Conservation (phyloP, 768 basidiomycete genomes). For the Auriscalpium microsporum region DNA sequence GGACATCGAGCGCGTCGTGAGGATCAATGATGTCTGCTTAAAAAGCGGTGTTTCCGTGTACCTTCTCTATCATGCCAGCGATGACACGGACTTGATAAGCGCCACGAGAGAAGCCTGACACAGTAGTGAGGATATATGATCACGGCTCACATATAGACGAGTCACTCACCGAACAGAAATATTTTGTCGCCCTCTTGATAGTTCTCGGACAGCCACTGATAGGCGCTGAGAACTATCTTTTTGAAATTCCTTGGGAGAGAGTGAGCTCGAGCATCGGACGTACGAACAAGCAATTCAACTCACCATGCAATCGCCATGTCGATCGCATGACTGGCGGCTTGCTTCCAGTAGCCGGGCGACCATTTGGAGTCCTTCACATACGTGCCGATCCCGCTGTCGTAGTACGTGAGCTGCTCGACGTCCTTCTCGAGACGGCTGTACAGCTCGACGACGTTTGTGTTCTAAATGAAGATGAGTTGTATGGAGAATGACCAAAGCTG, state of each 20-base stretch:
- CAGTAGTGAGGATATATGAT: too few relatives aligned
- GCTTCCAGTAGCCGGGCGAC: too few relatives aligned
- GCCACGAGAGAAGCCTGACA: slow-evolving; percentile 35
- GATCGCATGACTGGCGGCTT: slow-evolving; percentile 10
- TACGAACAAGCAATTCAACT: slow-evolving; percentile 2
- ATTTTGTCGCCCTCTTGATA: slow-evolving; percentile 31
- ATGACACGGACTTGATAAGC: slow-evolving; percentile 36
- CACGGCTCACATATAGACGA: background rate
- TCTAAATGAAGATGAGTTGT: slow-evolving; percentile 17
- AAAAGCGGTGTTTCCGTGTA: slow-evolving; percentile 1
- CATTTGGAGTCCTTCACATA: slow-evolving; percentile 22
- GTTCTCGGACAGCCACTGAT: slow-evolving; percentile 33
- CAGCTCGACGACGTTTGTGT: slow-evolving; percentile 34
- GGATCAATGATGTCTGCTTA: too few relatives aligned
- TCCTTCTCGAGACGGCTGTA: slow-evolving; percentile 27
- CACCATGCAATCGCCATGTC: slow-evolving; percentile 30
- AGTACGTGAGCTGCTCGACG: slow-evolving; percentile 28
- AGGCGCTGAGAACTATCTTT: slow-evolving; percentile 27
- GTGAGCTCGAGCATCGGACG: slow-evolving; percentile 1
- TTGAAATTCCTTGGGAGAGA: slow-evolving; percentile 25
- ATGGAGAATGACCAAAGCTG: too few relatives aligned
- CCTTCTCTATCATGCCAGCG: slow-evolving; percentile 35
- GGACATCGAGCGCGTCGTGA: background rate
- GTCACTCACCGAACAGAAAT: slow-evolving; percentile 31
- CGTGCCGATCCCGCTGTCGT: slow-evolving; percentile 32